Percentiles rank a stretch among this genome's conserved stretches.
Conservation (phyloP, 2,329 filamentous ascomycete species). For the Westerdykella sp. region DNA sequence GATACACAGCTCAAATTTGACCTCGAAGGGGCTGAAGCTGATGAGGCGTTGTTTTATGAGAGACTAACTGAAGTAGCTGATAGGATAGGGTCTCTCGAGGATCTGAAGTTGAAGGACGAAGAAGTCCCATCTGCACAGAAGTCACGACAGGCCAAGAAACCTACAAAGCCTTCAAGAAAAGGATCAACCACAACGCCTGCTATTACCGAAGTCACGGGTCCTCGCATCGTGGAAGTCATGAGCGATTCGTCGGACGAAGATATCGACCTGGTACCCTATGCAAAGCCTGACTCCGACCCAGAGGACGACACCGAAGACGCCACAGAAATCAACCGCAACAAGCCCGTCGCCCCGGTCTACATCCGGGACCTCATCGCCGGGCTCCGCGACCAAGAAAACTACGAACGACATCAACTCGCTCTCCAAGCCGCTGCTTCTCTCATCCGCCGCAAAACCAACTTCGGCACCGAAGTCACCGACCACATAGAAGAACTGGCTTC, state of each 20-base stretch:
- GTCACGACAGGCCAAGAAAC: not conserved
- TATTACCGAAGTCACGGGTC: conserved; percentile 23
- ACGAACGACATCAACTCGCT: conserved; percentile 76
- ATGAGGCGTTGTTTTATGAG: conserved; percentile 72
- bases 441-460: conserved; percentile 81
- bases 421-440: conserved; percentile 69
- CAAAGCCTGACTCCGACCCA: conserved; percentile 78
- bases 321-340: conserved; percentile 76
- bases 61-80: conserved; percentile 59
- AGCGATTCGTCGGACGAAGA: conserved; percentile 46
- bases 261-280: conserved; percentile 68
- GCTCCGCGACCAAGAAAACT: conserved; percentile 73
- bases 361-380: conserved; percentile 76
- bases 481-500: conserved; percentile 76
- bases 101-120: not conserved
- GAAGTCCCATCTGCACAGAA: not conserved
- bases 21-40: conserved; percentile 66
- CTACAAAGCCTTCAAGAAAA: conserved; percentile 14
- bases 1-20: conserved; percentile 76
- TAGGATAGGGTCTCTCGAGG: conserved; percentile 44
- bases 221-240: conserved; percentile 49
- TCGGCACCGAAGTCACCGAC: conserved; percentile 80
- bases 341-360: conserved; percentile 79
- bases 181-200: not conserved
- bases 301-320: conserved; percentile 94